Conservation (phyloP, 345 rosid genomes). For the Psidium guajava region DNA sequence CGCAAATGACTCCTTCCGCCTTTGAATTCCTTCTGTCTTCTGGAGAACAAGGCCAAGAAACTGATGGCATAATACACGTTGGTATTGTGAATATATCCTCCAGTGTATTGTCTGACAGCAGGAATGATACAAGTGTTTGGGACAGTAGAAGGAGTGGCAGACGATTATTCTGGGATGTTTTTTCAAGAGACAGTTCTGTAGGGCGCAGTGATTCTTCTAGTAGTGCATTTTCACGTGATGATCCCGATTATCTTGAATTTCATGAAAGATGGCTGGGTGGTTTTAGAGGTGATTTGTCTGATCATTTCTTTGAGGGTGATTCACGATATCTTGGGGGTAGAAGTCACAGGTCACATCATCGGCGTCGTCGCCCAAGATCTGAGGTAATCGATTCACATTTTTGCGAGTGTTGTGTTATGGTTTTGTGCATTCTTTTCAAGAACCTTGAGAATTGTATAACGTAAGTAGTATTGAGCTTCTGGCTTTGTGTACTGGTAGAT, state of each 20-base stretch:
- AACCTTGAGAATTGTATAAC: background rate
- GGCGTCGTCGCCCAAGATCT: slow-evolving; percentile 41
- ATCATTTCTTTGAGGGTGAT: slow-evolving; percentile 27
- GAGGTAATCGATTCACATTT: slow-evolving; percentile 28
- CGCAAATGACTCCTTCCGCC: slow-evolving; percentile 27
- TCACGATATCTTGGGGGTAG: slow-evolving; percentile 37
- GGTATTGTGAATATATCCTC: slow-evolving; percentile 52
- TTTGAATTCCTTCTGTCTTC: slow-evolving; percentile 34
- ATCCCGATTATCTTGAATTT: slow-evolving; percentile 21
- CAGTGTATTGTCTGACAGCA: slow-evolving; percentile 21
- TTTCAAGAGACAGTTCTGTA: slow-evolving; percentile 40
- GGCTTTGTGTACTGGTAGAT: background rate
- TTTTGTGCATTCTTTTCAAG: background rate
- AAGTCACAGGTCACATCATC: slow-evolving; percentile 34
- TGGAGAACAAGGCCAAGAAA: slow-evolving; percentile 27
- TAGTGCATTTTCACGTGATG: slow-evolving; percentile 30
- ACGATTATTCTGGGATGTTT: slow-evolving; percentile 50
- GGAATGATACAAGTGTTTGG: slow-evolving; percentile 22
- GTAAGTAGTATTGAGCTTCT: background rate
- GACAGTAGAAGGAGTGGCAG: slow-evolving; percentile 40
- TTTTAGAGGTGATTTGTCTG: slow-evolving; percentile 26
- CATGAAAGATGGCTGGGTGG: slow-evolving; percentile 52
- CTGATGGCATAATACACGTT: slow-evolving; percentile 35
- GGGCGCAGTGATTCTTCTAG: slow-evolving; percentile 29
- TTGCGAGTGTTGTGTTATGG: background rate